phyloP scores from a whole-genome alignment of 2,329 filamentous ascomycete genomes.

The Allantophomopsis lycopodina region DNA sequence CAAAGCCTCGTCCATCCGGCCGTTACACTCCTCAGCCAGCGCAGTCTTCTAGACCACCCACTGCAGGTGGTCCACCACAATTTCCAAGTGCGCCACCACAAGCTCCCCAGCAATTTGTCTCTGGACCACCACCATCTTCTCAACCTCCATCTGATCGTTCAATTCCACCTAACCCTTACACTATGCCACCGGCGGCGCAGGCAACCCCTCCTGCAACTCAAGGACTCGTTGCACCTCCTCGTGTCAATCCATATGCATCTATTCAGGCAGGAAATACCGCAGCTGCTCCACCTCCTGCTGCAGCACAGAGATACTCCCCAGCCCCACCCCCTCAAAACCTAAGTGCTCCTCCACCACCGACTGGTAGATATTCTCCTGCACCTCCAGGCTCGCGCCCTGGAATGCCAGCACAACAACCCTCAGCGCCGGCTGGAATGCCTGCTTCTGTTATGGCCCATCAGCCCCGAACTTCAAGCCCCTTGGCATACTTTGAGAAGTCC shows the following conservation, averaged over 20 bases:
- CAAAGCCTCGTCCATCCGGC: slow-evolving; percentile 42
- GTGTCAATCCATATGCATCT: slow-evolving; percentile 17
- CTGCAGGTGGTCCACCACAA: no score
- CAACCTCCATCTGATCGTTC: slow-evolving; percentile 2
- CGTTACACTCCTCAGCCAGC: slow-evolving; percentile 7
- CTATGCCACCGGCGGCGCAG: slow-evolving; percentile 7
- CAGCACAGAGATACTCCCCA: slow-evolving; percentile 45
- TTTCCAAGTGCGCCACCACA: no score
- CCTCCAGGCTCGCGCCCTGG: slow-evolving; percentile 18
- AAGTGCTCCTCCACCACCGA: slow-evolving; percentile 22
- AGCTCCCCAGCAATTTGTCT: neutral
- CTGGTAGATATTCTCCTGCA: slow-evolving; percentile 26
- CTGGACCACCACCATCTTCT: slow-evolving; percentile 2
- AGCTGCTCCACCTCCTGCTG: slow-evolving; percentile 15
- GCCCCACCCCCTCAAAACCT: slow-evolving; percentile 26
- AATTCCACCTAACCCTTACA: neutral
- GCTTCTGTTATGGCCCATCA: slow-evolving; percentile 34
- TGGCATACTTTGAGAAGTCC: slow-evolving; percentile 46
- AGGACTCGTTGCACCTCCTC: slow-evolving; percentile 16
- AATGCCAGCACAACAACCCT: slow-evolving; percentile 14
- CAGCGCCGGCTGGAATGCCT: slow-evolving; percentile 21
- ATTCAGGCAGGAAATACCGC: slow-evolving; percentile 9
- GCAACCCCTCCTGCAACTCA: slow-evolving; percentile 5
- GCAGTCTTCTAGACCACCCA: no score
- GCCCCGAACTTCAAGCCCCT: slow-evolving; percentile 50